Conservation (phyloP, 495 filamentous ascomycete species). For the Aspergillus panamensis region DNA sequence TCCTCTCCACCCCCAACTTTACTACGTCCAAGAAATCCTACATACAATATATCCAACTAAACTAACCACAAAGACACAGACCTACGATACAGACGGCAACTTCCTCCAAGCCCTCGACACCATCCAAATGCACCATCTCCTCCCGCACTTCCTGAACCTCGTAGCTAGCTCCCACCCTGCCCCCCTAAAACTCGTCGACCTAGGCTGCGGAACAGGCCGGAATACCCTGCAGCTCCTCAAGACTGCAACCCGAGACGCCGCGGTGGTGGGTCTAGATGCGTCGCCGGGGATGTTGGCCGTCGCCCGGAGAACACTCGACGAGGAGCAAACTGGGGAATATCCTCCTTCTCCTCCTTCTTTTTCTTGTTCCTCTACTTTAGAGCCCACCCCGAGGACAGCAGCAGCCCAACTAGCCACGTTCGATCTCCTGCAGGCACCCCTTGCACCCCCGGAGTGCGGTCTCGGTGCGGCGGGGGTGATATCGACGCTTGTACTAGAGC, state of each 20-base stretch:
- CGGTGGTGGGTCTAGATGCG: slow-evolving; percentile 49
- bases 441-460: slow-evolving; percentile 14
- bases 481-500: slow-evolving; percentile 68
- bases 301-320: slow-evolving; percentile 35
- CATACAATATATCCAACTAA: not conserved
- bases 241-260: slow-evolving; percentile 19
- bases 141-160: slow-evolving; percentile 50
- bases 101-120: slow-evolving; percentile 69
- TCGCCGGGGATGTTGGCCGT: slow-evolving; percentile 54
- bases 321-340: not conserved
- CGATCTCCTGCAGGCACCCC: slow-evolving; percentile 34
- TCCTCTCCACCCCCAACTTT: not conserved
- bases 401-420: slow-evolving; percentile 22
- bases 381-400: too few relatives aligned
- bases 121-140: slow-evolving; percentile 49
- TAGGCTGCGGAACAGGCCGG: slow-evolving; percentile 69
- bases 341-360: not conserved
- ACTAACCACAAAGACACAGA: slow-evolving; percentile 18
- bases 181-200: slow-evolving; percentile 47
- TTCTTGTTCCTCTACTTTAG: too few relatives aligned
- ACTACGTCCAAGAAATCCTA: not conserved
- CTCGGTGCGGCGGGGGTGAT: slow-evolving; percentile 45
- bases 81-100: slow-evolving; percentile 72
- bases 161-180: slow-evolving; percentile 26
- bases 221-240: slow-evolving; percentile 58